Evolutionary conservation across 1,284 basidiomycete species (phyloP).

Genomic region (Cryptococcus sp.): DNA sequence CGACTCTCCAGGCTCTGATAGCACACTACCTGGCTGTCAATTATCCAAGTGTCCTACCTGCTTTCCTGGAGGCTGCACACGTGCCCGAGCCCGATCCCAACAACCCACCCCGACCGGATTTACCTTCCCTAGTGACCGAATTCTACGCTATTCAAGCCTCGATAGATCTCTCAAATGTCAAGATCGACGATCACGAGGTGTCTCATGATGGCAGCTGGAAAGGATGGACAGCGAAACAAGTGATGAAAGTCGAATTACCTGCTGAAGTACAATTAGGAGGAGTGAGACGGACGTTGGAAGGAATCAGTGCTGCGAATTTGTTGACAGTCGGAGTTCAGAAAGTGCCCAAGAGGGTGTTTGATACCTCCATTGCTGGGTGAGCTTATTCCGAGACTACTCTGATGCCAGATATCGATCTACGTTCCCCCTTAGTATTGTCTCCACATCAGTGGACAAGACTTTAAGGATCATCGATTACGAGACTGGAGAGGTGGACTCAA

Average conservation of each 20-base stretch:
- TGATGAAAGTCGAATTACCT: slow-evolving; percentile 18
- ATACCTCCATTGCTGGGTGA: slow-evolving; percentile 37
- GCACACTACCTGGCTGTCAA: slow-evolving; percentile 40
- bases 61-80: slow-evolving; percentile 33
- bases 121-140: slow-evolving; percentile 35
- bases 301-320: slow-evolving; percentile 38
- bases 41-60: slow-evolving; percentile 35
- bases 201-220: slow-evolving; percentile 15
- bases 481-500: slow-evolving; percentile 58
- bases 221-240: slow-evolving; percentile 18
- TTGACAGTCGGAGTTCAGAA: slow-evolving; percentile 25
- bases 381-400: slow-evolving; percentile 4
- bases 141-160: slow-evolving; percentile 23
- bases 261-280: slow-evolving; percentile 13
- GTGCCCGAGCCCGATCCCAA: slow-evolving; percentile 21
- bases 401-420: slow-evolving; percentile 22
- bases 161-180: slow-evolving; percentile 7
- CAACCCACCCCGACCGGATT: slow-evolving; percentile 31
- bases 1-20: slow-evolving; percentile 26
- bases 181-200: slow-evolving; percentile 8
- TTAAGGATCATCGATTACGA: slow-evolving; percentile 68
- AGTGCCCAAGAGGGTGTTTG: slow-evolving; percentile 36
- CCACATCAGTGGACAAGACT: slow-evolving; percentile 77
- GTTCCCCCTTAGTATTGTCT: slow-evolving; percentile 55
- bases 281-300: slow-evolving; percentile 22